These are phyloP conservation scores for Ophiostoma novo-ulmi DNA, from an alignment of 2,329 filamentous ascomycete genomes.

Conservation along the genomic window DNA sequence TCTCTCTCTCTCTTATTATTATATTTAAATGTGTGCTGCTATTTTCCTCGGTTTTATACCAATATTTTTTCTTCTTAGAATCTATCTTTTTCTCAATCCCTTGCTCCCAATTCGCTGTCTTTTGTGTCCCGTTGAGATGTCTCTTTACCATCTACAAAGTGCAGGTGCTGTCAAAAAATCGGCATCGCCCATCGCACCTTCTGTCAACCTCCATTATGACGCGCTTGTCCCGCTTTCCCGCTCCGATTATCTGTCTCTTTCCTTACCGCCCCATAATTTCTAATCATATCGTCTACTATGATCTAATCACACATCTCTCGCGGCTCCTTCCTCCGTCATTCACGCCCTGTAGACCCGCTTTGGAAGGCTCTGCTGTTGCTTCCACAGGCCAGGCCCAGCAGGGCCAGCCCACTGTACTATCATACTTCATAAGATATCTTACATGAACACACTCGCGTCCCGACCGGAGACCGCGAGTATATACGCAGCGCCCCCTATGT, in stretches of 20 bases:
- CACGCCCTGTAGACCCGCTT: conserved; percentile 5
- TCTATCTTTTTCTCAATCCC: not conserved
- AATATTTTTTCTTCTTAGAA: not conserved
- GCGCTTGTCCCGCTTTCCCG: conserved; percentile 13
- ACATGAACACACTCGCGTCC: not conserved
- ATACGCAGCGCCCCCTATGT: not conserved
- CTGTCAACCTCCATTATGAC: not conserved
- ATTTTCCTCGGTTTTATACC: not conserved
- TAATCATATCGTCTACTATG: not conserved
- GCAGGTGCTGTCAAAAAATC: not conserved
- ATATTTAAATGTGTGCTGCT: not conserved
- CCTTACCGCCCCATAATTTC: not conserved
- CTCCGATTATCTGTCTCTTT: not conserved
- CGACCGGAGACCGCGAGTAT: conserved; percentile 6
- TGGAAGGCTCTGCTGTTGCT: not conserved
- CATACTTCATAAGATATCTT: too few species aligned
- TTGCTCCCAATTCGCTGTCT: not conserved
- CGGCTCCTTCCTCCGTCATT: not conserved
- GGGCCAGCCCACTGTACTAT: conserved; percentile 5
- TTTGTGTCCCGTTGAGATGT: not conserved
- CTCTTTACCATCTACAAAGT: not conserved
- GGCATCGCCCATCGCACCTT: conserved; percentile 8
- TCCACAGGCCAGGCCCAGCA: not conserved
- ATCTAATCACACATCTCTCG: not conserved
- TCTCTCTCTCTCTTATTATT: not conserved